Evolutionary conservation across 2,329 filamentous ascomycete species (phyloP), one percentile per base, ranked within the genome.

Genomic region (Corniculantispora saksenae): DNA sequence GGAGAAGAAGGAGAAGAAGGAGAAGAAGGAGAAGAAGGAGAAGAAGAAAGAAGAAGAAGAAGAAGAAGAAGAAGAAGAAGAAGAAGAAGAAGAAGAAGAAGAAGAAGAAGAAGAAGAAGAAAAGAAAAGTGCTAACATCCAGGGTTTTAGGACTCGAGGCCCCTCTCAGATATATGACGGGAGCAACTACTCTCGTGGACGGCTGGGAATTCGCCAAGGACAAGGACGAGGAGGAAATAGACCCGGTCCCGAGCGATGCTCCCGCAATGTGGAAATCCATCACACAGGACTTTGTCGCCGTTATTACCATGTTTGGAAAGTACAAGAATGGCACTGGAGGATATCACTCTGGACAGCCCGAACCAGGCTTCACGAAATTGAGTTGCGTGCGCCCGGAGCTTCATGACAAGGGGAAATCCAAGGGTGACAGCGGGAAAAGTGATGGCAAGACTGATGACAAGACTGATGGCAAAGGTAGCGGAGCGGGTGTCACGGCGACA

Each of bases 371-470:
- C 25, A 32, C 60, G 6, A 57, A 50, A 17, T 5, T 64, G 27
- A 58, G 61, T 23, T 64, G 61, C n/a, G 54, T 64, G 35, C 61
- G 61, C 2, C 61, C 61, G 2, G 40, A 64, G 38, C 35, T 21
- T 47, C 70, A 64, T 61, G 65, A 67, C 27, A 48, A 58, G 27
- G 45, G 17, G 13, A 17, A 51, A 19, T 21, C n/a, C 6, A 7
- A 23, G 8, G 47, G n/a, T 25, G 47, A 58, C 32, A 10, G 32
- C 27, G 62, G 66, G 45, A 65, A 67, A 62, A n/a, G 23, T 25
- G 17, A 68, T 70, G 48, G 43, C n/a, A 51, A 69, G 63, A 23
- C 32, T 38, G 57, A 67, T 29, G 58, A 61, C 67, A 8, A 51
- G 15, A 60, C 45, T 23, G 19, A 32, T 23, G 25, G 15, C 9